Evolutionary conservation across 805 yeast genomes (phyloP), one percentile per base, ranked within the genome.

Genomic region (Suhomyces sp.): DNA sequence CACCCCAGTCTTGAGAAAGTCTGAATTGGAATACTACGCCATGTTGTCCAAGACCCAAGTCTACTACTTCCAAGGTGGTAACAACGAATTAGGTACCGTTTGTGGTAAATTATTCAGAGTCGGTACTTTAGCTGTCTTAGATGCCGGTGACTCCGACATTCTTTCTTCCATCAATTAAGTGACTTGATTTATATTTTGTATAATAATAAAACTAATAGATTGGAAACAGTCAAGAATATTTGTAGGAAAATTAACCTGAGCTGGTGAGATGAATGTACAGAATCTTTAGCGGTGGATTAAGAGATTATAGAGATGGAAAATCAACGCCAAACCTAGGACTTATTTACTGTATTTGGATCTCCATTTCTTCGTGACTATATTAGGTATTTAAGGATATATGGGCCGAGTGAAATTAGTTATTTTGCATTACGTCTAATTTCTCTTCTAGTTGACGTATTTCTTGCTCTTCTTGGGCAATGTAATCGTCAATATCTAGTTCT

Each of bases 101-200:
- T 93, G 97, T 83, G 99, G 99, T 92, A 93, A 90, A 82, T 90
- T 94, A 74, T 94, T 94, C 97, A 90, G 97, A 85, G 98, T 94
- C 70, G 98, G 98, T 85, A 93, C 92, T 73, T 83, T 94, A 72
- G 83, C 97, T 72, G 79, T 94, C 71, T 83, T 93, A 73, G 99
- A 94, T 72, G 97, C 97, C 71, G 99, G 99, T 92, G 99, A 94
- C 84, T 94, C 99, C 72, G 99, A 94, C 82, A 92, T 94, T 83
- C 87, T 94, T 77, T 70, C 91, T 70, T 76, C 90, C 55, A 46
- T 51, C 48, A 44, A 51, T 56, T 52, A 55, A 48, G 38, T n/a
- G 44, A 22, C 27, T 22, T 44, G 46, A 35, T 27, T 24, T 45
- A 15, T 45, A 44, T 33, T 42, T 38, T 51, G 50, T 49, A 44